Base-by-base conservation (phyloP, 1,139 yeast genomes). In the Geotrichum candidum region DNA sequence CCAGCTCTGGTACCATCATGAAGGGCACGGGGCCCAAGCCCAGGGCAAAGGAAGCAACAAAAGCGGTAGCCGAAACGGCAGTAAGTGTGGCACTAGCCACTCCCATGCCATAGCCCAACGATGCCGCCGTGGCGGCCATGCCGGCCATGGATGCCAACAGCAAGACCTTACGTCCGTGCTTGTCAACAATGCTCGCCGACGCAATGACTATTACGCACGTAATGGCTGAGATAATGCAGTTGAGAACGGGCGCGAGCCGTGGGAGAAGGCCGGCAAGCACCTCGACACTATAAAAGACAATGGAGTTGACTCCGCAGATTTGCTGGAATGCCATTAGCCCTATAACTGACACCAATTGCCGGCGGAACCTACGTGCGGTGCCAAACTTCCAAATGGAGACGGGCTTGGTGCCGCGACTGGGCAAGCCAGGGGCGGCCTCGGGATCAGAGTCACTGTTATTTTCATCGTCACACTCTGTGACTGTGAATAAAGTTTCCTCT, bases 21-120 rank as follows among this genome's bases (percentile, higher is more conserved):
- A 92, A 92, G 45, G 99, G 98, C 59, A 94, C 90, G 15, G 99
- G 98, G 0, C 99, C 99, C 65, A 91, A 74, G 0, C 99, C 99
- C 56, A 88, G 77, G 0, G 97, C 98, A 77, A 92, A 94, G 52
- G 90, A 83, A 0, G 87, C 84, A 57, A 92, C 91, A 72, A 90
- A 91, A 1, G 82, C 73, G 62, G 89, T 83, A 0, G 92, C 86
- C 1, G 94, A 85, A 0, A 82, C 61, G 1, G 90, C 85, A 0
- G 95, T 82, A 18, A 88, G 66, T 0, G 78, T 41, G 0, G 90
- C 78, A 64, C 77, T 77, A 9, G 79, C 74, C 46, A 74, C 68
- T 9, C 83, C 74, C 54, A 90, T 86, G 2, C 96, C 95, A 27
- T 83, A 59, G 0, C 90, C 87, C 73, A 94, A 82, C 10, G 85